A percentile compares a stretch with the other conserved stretches of the same genome.
Conservation (phyloP, 2,329 filamentous ascomycete species). For the Amauroascus niger region DNA sequence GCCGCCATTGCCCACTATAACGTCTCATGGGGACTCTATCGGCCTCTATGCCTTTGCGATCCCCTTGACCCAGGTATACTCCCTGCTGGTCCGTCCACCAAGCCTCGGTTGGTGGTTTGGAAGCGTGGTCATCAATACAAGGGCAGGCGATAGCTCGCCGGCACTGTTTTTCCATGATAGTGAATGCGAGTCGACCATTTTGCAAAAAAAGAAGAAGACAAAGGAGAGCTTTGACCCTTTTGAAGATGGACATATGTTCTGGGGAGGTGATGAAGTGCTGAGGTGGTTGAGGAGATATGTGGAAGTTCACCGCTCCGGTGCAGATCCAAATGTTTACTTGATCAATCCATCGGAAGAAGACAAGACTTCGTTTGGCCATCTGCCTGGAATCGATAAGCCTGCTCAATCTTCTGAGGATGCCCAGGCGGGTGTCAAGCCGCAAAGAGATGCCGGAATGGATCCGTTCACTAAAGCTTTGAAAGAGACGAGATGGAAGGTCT, state of each 20-base stretch:
- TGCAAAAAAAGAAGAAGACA: constrained; percentile 80
- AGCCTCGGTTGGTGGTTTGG: constrained; percentile 98
- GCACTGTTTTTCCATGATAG: constrained; percentile 96
- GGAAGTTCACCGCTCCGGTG: constrained; percentile 67
- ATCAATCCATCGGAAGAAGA: constrained; percentile 83
- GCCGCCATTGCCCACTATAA: constrained; percentile 78
- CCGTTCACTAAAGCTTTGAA: constrained; percentile 88
- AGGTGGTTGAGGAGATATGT: constrained; percentile 83
- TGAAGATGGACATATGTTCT: constrained; percentile 72
- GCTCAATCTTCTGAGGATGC: constrained; percentile 18
- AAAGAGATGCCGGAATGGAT: constrained; percentile 69
- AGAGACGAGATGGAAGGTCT: constrained; percentile 88
- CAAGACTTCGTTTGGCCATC: constrained; percentile 61
- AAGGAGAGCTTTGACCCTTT: constrained; percentile 86
- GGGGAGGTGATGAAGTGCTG: constrained; percentile 93
- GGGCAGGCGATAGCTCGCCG: constrained; percentile 84
- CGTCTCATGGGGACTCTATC: constrained; percentile 57
- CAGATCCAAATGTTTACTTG: constrained; percentile 83
- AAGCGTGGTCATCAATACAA: constrained; percentile 83
- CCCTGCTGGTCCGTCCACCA: constrained; percentile 77
- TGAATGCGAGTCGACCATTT: constrained; percentile 89
- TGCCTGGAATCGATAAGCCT: constrained; percentile 34
- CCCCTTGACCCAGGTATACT: constrained; percentile 82
- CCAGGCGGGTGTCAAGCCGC: constrained; percentile 11
- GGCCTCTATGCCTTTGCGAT: constrained; percentile 87